Percentiles rank a stretch among this genome's conserved stretches.
Evolutionary conservation across 106 monocot genomes (phyloP).

Genomic region (Apostasia shenzhenica): DNA sequence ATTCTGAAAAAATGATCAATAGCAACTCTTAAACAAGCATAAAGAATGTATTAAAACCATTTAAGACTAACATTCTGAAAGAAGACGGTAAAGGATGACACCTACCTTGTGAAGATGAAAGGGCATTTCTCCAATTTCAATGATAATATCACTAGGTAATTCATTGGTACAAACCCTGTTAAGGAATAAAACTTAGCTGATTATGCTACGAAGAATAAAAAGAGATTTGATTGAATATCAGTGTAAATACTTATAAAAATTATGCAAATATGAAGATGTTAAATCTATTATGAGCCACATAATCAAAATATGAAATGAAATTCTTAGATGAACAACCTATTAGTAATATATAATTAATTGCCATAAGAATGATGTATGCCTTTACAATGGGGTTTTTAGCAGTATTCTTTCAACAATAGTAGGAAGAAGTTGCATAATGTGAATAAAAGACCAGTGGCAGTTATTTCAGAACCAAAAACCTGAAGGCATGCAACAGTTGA

Average conservation of each 20-base stretch:
- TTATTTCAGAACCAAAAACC: too few species aligned
- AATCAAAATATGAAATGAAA: too few species aligned
- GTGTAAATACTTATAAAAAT: background rate
- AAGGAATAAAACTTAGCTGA: background rate
- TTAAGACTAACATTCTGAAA: too few species aligned
- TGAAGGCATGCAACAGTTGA: too few species aligned
- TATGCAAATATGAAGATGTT: too few species aligned
- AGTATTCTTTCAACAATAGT: too few species aligned
- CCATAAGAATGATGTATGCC: too few species aligned
- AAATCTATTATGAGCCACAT: too few species aligned
- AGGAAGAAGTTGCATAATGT: too few species aligned
- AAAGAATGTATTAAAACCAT: background rate
- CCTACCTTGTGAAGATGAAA: slow-evolving; percentile 26
- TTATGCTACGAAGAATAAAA: background rate
- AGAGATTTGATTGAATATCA: background rate
- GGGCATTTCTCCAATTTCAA: slow-evolving; percentile 22
- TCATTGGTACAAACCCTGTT: slow-evolving; percentile 18
- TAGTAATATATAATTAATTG: background rate
- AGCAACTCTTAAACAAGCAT: background rate
- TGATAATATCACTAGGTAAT: slow-evolving; percentile 20
- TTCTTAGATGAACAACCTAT: background rate
- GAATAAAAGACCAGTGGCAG: too few species aligned
- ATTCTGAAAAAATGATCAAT: background rate
- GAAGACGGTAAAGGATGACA: background rate
- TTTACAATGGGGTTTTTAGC: too few species aligned